Base-by-base conservation (phyloP, 164 flowering plant genomes). In the Nymphaea colorata region DNA sequence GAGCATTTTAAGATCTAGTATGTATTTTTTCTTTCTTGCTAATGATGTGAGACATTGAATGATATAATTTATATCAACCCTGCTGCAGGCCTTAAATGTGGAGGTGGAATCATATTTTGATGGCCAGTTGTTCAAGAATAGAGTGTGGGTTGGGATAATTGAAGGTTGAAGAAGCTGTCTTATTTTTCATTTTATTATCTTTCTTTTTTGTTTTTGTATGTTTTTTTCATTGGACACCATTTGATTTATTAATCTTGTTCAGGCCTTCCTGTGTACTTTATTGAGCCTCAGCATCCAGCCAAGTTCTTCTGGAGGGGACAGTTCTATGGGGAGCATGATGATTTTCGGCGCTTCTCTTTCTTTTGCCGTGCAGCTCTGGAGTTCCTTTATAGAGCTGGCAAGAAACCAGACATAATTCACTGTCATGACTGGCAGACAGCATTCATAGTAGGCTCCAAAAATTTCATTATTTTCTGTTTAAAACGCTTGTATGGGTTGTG, bases 351-450 rank as follows among this genome's bases (percentile, higher is more conserved):
- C 12, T 94, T 94, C 77, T 94, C 97, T 64, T 94, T 69, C 83
- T 94, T 94, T 72, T 89, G 98, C 75, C 95, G 97, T 76, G 98
- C 95, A 70, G 98, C 98, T 44, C 95, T 94, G 70, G 96, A 94
- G 75, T 79, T 94, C 76, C 80, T 94, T 80, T 86, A 81, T 70
- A 96, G 82, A 81, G 80, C 91, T 81, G 98, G 95, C 78, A 94
- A 94, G 80, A 85, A 81, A 74, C 98, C 98, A 59, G 97, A 94
- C 76, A 94, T 94, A 69, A 87, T 94, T 53, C 98, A 94, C 69
- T 94, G 98, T 78, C 98, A 94, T 82, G 98, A 94, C 73, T 94
- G 98, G 98, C 97, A 91, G 77, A 94, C 98, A 62, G 87, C 98
- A 75, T 94, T 94, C 75, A 87, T 94, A 68, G 98, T 91, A 87